Evolutionary conservation across 2,329 filamentous ascomycete genomes (phyloP).

Genomic region (Fusarium subglutinans): DNA sequence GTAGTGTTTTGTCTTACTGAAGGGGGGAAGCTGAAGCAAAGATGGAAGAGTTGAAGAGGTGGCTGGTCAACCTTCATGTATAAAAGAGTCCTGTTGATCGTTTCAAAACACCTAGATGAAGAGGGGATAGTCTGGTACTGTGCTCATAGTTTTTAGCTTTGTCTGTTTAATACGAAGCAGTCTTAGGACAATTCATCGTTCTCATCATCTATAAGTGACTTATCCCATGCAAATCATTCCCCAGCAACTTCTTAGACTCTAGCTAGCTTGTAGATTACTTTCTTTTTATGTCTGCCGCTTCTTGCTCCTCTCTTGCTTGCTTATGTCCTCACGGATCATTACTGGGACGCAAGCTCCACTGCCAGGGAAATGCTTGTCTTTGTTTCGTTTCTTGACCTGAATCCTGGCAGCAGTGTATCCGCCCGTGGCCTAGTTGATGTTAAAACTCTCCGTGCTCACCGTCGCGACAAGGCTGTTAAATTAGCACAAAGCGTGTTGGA

Average conservation of each 20-base stretch:
- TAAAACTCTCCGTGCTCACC: not conserved
- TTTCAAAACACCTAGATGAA: slow-evolving; percentile 16
- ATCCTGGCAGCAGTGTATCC: not conserved
- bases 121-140: slow-evolving; percentile 27
- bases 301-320: not conserved
- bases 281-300: not conserved
- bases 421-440: not conserved
- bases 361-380: not conserved
- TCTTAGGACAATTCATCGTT: not conserved
- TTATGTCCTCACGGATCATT: no score
- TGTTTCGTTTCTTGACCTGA: not conserved
- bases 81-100: slow-evolving; percentile 25
- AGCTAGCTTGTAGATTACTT: no score
- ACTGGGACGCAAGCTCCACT: not conserved
- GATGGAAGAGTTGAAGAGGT: not conserved
- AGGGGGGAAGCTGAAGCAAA: slow-evolving; percentile 7
- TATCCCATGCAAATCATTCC: no score
- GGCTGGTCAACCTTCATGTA: slow-evolving; percentile 14
- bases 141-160: slow-evolving; percentile 27
- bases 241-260: fast-evolving
- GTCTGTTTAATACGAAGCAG: slow-evolving; percentile 22
- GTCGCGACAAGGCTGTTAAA: not conserved
- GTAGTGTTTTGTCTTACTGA: slow-evolving; percentile 1
- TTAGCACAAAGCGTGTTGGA: not conserved
- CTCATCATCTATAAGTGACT: not conserved